Evolutionary conservation across 768 basidiomycete genomes (phyloP).

Genomic region (Cystofilobasidium macerans): DNA sequence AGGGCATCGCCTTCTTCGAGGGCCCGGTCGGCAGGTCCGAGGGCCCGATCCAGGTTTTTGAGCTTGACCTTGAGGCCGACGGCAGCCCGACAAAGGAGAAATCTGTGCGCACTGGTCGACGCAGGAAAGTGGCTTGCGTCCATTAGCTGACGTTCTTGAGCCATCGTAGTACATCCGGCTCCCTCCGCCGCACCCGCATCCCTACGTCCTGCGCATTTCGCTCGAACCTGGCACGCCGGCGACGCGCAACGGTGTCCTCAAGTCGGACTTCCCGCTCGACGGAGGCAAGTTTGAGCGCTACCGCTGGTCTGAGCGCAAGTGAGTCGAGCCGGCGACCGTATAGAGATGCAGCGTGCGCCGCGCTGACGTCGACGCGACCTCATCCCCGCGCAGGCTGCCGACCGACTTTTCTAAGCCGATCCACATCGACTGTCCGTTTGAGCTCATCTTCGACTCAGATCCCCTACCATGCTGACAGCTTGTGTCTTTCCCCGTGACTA

Average conservation of each 20-base stretch:
- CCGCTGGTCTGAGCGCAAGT: conserved; percentile 64
- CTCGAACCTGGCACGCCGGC: conserved; percentile 87
- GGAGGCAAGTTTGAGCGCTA: conserved; percentile 74
- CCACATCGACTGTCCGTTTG: conserved; percentile 56
- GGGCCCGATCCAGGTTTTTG: conserved; percentile 58
- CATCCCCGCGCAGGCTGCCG: conserved; percentile 51
- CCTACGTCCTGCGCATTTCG: conserved; percentile 82
- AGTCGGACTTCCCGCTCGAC: conserved; percentile 92
- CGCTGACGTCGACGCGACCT: conserved; percentile 4
- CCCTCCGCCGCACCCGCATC: conserved; percentile 65
- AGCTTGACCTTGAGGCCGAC: conserved; percentile 73
- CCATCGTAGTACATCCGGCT: conserved; percentile 78
- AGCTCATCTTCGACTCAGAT: not conserved
- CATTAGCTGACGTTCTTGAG: not conserved
- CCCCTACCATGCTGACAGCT: not conserved
- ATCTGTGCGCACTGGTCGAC: conserved; percentile 49
- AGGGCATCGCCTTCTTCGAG: conserved; percentile 79
- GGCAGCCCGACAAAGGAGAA: conserved; percentile 79
- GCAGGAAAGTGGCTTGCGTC: not conserved
- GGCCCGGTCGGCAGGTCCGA: conserved; percentile 48
- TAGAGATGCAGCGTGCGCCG: not conserved
- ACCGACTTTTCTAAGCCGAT: conserved; percentile 80
- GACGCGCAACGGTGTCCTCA: conserved; percentile 78
- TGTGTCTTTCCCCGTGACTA: not conserved
- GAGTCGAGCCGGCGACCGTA: conserved; percentile 34